phyloP scores from a whole-genome alignment of 2,329 filamentous ascomycete genomes.

The Stachybotrys chartarum region DNA sequence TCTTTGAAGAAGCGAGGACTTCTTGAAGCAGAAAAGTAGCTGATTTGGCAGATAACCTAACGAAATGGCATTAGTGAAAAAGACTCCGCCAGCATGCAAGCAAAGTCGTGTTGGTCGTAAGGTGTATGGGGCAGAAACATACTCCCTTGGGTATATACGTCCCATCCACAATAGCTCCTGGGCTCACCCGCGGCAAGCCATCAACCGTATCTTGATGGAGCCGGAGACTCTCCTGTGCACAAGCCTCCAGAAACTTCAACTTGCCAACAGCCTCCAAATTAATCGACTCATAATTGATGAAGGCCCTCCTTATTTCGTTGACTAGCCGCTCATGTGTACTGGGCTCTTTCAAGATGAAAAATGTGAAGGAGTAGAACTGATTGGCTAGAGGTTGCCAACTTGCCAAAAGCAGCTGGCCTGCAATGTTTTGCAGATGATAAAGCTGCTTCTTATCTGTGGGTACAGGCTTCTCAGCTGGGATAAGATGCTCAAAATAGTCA shows the following conservation, averaged over 20 bases:
- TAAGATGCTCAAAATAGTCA: slow-evolving; percentile 4
- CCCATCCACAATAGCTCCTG: not conserved
- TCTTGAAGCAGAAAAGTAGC: not conserved
- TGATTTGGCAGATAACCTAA: not conserved
- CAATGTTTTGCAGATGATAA: slow-evolving; percentile 1
- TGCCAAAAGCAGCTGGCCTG: slow-evolving; percentile 3
- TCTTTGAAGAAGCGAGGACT: not conserved
- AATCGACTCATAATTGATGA: not conserved
- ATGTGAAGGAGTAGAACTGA: not conserved
- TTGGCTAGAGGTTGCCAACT: not conserved
- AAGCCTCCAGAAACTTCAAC: not conserved
- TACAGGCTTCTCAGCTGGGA: not conserved
- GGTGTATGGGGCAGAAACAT: not conserved
- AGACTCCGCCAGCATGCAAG: too few species aligned
- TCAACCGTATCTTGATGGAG: not conserved
- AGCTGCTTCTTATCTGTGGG: slow-evolving; percentile 1
- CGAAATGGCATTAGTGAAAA: too few species aligned
- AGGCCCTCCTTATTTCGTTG: not conserved
- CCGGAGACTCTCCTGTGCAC: not conserved
- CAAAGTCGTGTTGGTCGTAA: not conserved
- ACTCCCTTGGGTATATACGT: not conserved
- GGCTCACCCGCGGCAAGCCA: not conserved
- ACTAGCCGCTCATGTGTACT: too few species aligned
- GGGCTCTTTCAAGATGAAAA: not conserved
- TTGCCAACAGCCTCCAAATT: not conserved